These are phyloP conservation scores for Marchantia polymorpha DNA, from an alignment of 225 moss, liverwort and hornwort genomes.

Conservation along the genomic window DNA sequence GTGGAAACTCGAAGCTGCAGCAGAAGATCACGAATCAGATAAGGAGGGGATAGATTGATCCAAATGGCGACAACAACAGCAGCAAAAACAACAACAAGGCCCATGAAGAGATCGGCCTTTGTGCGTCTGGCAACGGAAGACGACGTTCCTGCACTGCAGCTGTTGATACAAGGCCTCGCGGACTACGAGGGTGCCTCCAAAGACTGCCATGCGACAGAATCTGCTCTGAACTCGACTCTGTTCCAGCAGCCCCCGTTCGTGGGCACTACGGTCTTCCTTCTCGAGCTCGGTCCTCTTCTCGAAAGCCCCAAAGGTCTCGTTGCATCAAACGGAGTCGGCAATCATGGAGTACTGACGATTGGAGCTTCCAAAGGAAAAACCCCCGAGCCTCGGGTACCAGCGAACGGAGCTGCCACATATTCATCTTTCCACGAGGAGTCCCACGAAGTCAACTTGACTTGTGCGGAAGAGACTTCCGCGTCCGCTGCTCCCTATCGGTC, in stretches of 20 bases:
- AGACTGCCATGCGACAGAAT: constrained; percentile 31
- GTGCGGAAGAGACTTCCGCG: constrained; percentile 24
- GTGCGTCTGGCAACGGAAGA: constrained; percentile 35
- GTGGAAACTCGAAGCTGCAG: too few species aligned
- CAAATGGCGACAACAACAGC: too few species aligned
- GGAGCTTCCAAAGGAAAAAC: too few species aligned
- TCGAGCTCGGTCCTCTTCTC: constrained; percentile 24
- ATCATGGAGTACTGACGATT: background rate
- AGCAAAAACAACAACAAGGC: too few species aligned
- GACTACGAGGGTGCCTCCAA: constrained; percentile 30
- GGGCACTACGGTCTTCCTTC: constrained; percentile 35
- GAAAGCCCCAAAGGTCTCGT: background rate
- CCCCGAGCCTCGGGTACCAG: too few species aligned
- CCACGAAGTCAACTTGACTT: constrained; percentile 28
- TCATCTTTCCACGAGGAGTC: constrained; percentile 16
- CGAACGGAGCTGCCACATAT: too few species aligned
- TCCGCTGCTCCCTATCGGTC: constrained; percentile 25
- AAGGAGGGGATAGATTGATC: too few species aligned
- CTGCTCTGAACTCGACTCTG: constrained; percentile 23
- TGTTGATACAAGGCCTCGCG: constrained; percentile 31
- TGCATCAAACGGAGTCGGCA: background rate
- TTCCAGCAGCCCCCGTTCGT: constrained; percentile 33
- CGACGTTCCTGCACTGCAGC: constrained; percentile 26
- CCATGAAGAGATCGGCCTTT: constrained; percentile 16
- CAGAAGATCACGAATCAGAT: too few species aligned